Percentiles rank a stretch among this genome's conserved stretches.
Conservation (phyloP, 2,329 filamentous ascomycete genomes). For the Cladosporium sphaerospermum region DNA sequence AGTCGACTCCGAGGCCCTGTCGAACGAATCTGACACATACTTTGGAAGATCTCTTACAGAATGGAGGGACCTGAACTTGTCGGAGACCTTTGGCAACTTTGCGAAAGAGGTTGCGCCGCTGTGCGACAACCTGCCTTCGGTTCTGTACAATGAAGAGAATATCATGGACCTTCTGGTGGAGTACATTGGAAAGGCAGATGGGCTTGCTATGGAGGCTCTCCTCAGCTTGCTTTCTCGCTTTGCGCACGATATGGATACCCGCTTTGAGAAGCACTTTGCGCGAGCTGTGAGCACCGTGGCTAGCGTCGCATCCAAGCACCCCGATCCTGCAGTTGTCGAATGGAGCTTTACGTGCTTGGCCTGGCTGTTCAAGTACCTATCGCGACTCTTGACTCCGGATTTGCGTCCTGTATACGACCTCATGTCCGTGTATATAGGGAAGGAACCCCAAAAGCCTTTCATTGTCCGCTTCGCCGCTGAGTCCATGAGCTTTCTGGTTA, state of each 20-base stretch:
- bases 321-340: conserved; percentile 77
- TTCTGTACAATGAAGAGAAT: conserved; percentile 80
- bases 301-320: conserved; percentile 67
- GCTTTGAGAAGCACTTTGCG: conserved; percentile 84
- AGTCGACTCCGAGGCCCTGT: conserved; percentile 64
- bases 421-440: conserved; percentile 78
- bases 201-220: conserved; percentile 75
- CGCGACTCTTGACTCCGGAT: conserved; percentile 77
- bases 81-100: conserved; percentile 72
- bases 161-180: conserved; percentile 72
- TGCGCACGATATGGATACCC: conserved; percentile 81
- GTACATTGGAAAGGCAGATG: conserved; percentile 72
- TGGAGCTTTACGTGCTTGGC: conserved; percentile 94
- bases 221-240: conserved; percentile 86
- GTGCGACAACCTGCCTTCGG: conserved; percentile 84
- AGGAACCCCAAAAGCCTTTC: conserved; percentile 72
- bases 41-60: conserved; percentile 75
- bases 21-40: conserved; percentile 77
- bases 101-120: conserved; percentile 66
- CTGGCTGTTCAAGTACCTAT: conserved; percentile 96
- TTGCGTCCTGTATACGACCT: conserved; percentile 77
- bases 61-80: conserved; percentile 89
- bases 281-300: conserved; percentile 69
- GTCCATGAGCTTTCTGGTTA: conserved; percentile 85
- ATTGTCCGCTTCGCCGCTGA: conserved; percentile 91